Conservation (phyloP, 192 early-diverging fungal genomes). For the Coemansia furcata region DNA sequence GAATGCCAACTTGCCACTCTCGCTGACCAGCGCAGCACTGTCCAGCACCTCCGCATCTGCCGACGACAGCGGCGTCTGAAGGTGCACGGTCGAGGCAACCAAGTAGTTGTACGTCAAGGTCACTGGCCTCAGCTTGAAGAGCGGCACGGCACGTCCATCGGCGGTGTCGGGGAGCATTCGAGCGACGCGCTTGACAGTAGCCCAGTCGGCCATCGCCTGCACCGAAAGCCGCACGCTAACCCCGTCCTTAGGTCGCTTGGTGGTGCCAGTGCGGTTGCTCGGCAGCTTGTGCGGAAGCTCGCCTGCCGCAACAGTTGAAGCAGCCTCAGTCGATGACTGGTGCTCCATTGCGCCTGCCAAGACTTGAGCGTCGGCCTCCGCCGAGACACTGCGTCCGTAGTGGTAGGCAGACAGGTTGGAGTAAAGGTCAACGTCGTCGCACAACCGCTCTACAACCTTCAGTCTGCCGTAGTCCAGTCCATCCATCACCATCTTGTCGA, state of each 20-base stretch:
- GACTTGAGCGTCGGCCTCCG: not conserved
- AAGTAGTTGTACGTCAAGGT: constrained; percentile 28
- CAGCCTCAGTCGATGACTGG: not conserved
- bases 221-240: not conserved
- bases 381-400: not conserved
- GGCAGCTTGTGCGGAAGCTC: not conserved
- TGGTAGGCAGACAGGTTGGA: constrained; percentile 35
- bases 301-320: not conserved
- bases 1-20: not conserved
- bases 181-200: constrained; percentile 15
- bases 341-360: not conserved
- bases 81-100: not conserved
- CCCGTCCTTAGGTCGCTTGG: not conserved
- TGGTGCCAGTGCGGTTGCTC: not conserved
- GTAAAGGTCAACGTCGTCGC: constrained; percentile 28
- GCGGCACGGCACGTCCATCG: constrained; percentile 19
- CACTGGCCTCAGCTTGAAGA: constrained; percentile 26
- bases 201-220: constrained; percentile 25
- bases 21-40: not conserved
- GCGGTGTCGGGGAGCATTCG: constrained; percentile 14
- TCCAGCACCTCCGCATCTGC: not conserved
- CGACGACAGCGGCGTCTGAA: not conserved
- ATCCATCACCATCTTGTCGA: constrained; percentile 32
- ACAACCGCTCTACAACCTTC: constrained; percentile 30
- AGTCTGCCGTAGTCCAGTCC: constrained; percentile 32